Evolutionary conservation across 2,329 filamentous ascomycete genomes (phyloP).

Genomic region (Sporothrix protearum): DNA sequence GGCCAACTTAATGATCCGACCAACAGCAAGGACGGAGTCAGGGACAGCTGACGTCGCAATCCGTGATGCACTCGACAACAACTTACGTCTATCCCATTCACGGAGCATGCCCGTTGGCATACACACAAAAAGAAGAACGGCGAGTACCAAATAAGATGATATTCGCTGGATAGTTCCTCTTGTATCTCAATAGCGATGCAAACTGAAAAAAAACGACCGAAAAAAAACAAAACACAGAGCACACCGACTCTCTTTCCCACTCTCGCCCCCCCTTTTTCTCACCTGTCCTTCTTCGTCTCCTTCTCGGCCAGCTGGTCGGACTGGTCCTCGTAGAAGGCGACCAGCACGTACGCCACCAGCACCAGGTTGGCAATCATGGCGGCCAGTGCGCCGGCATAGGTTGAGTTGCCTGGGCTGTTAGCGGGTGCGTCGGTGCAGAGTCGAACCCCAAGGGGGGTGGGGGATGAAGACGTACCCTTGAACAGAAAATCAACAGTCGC

Average conservation of each 20-base stretch:
- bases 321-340: constrained; percentile 84
- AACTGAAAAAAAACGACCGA: neutral
- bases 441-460: no score
- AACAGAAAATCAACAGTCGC: constrained; percentile 73
- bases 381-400: constrained; percentile 78
- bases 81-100: neutral
- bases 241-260: neutral
- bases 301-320: constrained; percentile 42
- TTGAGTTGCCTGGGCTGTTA: constrained; percentile 71
- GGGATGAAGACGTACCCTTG: constrained; percentile 64
- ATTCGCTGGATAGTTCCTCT: neutral
- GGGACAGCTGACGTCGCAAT: no score
- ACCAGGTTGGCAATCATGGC: constrained; percentile 90
- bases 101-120: neutral
- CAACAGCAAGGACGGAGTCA: no score
- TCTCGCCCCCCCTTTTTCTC: no score
- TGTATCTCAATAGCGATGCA: neutral
- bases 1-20: no score
- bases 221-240: neutral
- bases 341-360: constrained; percentile 82
- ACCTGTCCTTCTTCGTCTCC: constrained; percentile 45
- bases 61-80: no score
- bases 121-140: neutral
- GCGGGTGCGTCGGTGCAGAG: no score
- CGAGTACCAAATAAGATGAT: neutral